These are phyloP conservation scores for Laburnicola sp. DNA, from an alignment of 2,329 filamentous ascomycete genomes.

Conservation along the genomic window DNA sequence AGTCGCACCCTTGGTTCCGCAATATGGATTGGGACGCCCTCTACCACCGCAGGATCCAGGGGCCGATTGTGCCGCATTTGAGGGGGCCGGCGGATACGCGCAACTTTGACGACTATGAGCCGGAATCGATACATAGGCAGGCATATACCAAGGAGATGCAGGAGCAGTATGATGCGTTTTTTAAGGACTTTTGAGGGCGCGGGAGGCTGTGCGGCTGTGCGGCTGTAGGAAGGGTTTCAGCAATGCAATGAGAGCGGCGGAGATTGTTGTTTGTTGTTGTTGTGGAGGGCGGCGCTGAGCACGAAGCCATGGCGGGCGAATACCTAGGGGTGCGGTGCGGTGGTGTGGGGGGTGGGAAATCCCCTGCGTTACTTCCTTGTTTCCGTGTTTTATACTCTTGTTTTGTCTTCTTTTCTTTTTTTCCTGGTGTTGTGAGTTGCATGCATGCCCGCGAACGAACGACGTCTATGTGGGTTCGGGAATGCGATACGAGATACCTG, in stretches of 20 bases:
- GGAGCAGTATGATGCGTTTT: constrained; percentile 69
- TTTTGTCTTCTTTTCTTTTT: neutral
- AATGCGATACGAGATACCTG: constrained; percentile 2
- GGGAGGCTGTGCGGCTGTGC: neutral
- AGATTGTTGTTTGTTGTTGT: no score
- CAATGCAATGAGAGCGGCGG: neutral
- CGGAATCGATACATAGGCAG: constrained; percentile 68
- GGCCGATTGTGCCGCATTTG: constrained; percentile 76
- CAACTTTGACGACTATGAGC: constrained; percentile 83
- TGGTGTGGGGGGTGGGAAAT: no score
- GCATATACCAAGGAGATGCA: constrained; percentile 70
- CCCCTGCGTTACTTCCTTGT: no score
- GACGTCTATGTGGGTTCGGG: neutral
- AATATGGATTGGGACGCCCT: constrained; percentile 75
- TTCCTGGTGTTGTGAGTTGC: neutral
- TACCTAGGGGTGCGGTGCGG: no score
- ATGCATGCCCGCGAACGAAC: neutral
- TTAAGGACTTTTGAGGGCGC: constrained; percentile 65
- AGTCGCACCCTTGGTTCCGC: constrained; percentile 74
- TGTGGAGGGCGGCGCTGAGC: no score
- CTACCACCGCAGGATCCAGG: constrained; percentile 63
- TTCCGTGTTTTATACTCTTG: no score
- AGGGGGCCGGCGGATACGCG: constrained; percentile 73
- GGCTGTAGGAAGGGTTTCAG: neutral
- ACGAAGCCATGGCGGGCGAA: no score